A percentile compares a stretch with the other conserved stretches of the same genome.
Conservation (phyloP, 2,329 filamentous ascomycete species). For the Exophiala mesophila region DNA sequence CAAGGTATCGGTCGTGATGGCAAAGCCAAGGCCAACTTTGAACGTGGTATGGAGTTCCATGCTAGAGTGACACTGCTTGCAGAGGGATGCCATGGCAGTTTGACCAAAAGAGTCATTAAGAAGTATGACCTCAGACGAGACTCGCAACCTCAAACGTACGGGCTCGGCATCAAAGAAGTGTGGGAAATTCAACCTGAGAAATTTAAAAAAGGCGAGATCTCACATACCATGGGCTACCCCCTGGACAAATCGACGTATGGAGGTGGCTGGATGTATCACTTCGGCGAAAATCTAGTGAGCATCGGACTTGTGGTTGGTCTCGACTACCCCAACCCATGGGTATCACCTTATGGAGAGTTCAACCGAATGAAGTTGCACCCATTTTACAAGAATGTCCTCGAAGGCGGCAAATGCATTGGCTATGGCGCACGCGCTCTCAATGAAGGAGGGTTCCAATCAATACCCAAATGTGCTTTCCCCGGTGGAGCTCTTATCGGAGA, state of each 20-base stretch:
- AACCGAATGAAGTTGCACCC: constrained; percentile 98
- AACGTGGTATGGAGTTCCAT: constrained; percentile 98
- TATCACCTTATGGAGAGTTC: constrained; percentile 93
- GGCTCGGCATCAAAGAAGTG: constrained; percentile 88
- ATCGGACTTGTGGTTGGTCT: constrained; percentile 87
- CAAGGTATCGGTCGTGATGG: constrained; percentile 77
- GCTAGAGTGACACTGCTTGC: constrained; percentile 85
- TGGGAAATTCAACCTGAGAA: constrained; percentile 95
- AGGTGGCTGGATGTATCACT: constrained; percentile 99
- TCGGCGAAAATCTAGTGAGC: constrained; percentile 92
- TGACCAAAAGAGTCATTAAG: constrained; percentile 91
- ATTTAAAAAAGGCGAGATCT: constrained; percentile 78
- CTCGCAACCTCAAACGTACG: constrained; percentile 92
- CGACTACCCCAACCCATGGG: constrained; percentile 94
- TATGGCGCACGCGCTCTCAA: constrained; percentile 89
- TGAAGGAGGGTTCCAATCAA: constrained; percentile 95
- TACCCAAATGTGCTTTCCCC: constrained; percentile 94
- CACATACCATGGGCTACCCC: constrained; percentile 90
- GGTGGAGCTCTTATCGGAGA: constrained; percentile 94
- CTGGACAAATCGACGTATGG: constrained; percentile 85
- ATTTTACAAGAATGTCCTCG: constrained; percentile 77
- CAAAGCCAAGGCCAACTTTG: constrained; percentile 82
- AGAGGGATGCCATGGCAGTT: constrained; percentile 91
- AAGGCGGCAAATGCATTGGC: constrained; percentile 95
- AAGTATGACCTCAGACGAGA: constrained; percentile 87